Evolutionary conservation across 495 filamentous ascomycete species (phyloP).

Genomic region (Beverwykella pulmonaria): DNA sequence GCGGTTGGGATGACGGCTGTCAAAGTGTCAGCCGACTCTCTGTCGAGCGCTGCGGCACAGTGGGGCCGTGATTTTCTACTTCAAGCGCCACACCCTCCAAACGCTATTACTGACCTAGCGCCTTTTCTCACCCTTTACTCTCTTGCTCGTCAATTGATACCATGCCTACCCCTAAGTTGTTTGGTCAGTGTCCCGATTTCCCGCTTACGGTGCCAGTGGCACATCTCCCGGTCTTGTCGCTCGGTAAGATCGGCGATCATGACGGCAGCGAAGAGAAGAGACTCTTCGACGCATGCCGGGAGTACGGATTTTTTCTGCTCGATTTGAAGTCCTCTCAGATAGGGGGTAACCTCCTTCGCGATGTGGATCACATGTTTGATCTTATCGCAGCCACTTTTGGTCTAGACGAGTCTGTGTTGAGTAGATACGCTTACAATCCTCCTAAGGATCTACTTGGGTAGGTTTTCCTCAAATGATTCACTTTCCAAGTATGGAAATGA

Average conservation of each 20-base stretch:
- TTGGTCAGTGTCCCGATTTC: not conserved
- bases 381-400: not conserved
- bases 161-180: not conserved
- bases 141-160: not conserved
- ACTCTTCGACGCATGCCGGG: not conserved
- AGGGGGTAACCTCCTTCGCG: not conserved
- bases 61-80: not conserved
- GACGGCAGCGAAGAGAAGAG: not conserved
- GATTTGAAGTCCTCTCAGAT: not conserved
- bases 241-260: not conserved
- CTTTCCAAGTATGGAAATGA: too few relatives aligned
- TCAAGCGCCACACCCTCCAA: too few relatives aligned
- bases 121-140: too few relatives aligned
- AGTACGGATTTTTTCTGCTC: conserved; percentile 10
- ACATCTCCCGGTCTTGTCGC: not conserved
- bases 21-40: not conserved
- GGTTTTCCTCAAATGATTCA: too few relatives aligned
- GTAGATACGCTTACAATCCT: not conserved
- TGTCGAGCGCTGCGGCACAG: not conserved
- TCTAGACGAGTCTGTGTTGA: not conserved
- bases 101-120: too few relatives aligned
- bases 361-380: conserved; percentile 6
- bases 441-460: not conserved
- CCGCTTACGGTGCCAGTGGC: conserved; percentile 1
- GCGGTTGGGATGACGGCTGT: not conserved